Evolutionary conservation across 257 asterid species (phyloP).

Genomic region (Nemophila menziesii): DNA sequence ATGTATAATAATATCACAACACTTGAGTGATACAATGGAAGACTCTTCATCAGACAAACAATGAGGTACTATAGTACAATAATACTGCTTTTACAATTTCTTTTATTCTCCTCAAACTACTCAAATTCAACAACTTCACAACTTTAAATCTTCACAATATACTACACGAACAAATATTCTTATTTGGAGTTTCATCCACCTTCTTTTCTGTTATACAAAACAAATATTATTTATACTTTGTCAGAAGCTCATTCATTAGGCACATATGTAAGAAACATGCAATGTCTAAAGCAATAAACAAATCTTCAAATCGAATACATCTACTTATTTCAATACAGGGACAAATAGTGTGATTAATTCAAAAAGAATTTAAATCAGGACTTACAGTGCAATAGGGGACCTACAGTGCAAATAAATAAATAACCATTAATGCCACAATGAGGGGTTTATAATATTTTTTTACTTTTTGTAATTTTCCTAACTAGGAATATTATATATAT

Average conservation of each 20-base stretch:
- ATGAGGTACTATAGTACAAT: too few species aligned
- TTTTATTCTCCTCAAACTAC: constrained; percentile 27
- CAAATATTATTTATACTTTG: not conserved
- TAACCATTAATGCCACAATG: too few species aligned
- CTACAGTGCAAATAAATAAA: too few species aligned
- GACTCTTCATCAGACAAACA: constrained; percentile 24
- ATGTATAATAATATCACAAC: constrained; percentile 11
- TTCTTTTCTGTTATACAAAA: constrained; percentile 35
- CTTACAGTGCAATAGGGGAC: too few species aligned
- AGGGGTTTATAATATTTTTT: too few species aligned
- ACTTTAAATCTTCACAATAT: constrained; percentile 35
- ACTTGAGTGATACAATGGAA: constrained; percentile 21
- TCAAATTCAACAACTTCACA: constrained; percentile 16
- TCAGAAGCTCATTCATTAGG: too few species aligned
- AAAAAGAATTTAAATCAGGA: not conserved
- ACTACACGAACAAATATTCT: constrained; percentile 37
- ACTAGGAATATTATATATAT: too few species aligned
- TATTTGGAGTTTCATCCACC: constrained; percentile 33
- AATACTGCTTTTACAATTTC: constrained; percentile 33
- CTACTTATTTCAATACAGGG: not conserved
- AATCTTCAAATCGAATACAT: not conserved
- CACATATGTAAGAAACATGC: too few species aligned
- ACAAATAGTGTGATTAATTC: not conserved
- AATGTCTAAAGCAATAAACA: too few species aligned
- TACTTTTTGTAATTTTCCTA: too few species aligned